Evolutionary conservation across 805 yeast genomes (phyloP).

Genomic region (Sugiyamaella lignohabitans): DNA sequence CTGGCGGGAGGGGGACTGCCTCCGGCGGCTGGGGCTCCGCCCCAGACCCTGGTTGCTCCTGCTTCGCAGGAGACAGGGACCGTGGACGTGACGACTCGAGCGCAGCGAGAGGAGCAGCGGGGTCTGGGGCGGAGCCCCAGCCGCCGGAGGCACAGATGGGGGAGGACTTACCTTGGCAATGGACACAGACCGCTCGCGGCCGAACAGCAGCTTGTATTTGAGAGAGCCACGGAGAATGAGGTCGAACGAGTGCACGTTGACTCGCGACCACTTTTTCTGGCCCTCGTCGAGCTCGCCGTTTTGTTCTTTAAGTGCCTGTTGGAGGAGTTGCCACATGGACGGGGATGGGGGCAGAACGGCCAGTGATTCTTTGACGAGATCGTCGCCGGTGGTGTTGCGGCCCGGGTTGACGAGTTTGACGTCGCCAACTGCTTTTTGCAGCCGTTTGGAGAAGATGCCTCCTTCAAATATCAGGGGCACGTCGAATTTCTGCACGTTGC

Average conservation of each 20-base stretch:
- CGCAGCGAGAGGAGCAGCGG: background rate
- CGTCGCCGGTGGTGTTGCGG: conserved; percentile 28
- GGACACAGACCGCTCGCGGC: conserved; percentile 23
- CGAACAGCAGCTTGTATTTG: conserved; percentile 67
- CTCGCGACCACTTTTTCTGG: conserved; percentile 58
- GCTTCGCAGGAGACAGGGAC: too few relatives aligned
- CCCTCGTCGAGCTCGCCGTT: conserved; percentile 18
- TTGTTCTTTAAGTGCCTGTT: background rate
- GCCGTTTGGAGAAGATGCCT: conserved; percentile 61
- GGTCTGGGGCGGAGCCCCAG: background rate
- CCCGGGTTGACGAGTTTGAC: conserved; percentile 74
- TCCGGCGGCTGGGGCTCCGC: too few relatives aligned
- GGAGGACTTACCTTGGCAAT: conserved; percentile 11
- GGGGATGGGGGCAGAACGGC: background rate
- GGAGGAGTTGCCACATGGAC: background rate
- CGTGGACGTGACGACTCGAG: too few relatives aligned
- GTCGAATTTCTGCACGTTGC: conserved; percentile 60
- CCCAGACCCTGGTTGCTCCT: too few relatives aligned
- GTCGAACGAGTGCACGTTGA: conserved; percentile 77
- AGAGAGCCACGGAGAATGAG: conserved; percentile 76
- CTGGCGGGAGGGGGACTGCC: too few relatives aligned
- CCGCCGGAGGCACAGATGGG: background rate
- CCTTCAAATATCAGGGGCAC: conserved; percentile 71
- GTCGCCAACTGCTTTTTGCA: conserved; percentile 56
- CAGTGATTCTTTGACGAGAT: background rate